These are phyloP conservation scores for Populus nigra DNA, from an alignment of 345 rosid genomes.

Conservation along the genomic window DNA sequence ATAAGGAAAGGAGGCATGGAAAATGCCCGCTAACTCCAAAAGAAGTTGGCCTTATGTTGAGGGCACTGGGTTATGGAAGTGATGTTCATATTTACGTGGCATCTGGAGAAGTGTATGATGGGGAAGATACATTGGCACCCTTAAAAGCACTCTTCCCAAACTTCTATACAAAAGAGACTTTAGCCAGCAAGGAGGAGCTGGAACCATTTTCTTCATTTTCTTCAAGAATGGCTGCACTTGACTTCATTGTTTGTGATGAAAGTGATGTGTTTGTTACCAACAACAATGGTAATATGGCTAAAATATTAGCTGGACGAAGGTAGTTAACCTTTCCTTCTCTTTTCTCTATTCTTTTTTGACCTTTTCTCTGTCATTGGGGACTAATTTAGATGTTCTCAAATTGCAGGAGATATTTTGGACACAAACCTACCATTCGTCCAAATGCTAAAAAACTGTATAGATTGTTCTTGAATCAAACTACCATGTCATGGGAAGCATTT, in stretches of 20 bases:
- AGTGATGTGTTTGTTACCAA: slow-evolving; percentile 95
- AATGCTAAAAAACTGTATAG: slow-evolving; percentile 81
- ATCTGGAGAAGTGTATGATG: slow-evolving; percentile 92
- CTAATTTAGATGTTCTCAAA: slow-evolving; percentile 5
- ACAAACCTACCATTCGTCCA: slow-evolving; percentile 92
- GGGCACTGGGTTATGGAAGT: slow-evolving; percentile 92
- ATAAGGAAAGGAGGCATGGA: slow-evolving; percentile 94
- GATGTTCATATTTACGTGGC: slow-evolving; percentile 94
- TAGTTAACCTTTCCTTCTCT: slow-evolving; percentile 12
- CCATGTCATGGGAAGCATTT: slow-evolving; percentile 86
- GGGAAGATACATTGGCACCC: slow-evolving; percentile 79
- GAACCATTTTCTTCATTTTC: slow-evolving; percentile 73
- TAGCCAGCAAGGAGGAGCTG: slow-evolving; percentile 75
- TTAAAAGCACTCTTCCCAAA: slow-evolving; percentile 84
- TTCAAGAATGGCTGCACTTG: slow-evolving; percentile 99
- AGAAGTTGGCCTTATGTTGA: slow-evolving; percentile 94
- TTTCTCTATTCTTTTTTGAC: background rate
- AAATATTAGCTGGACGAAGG: slow-evolving; percentile 92
- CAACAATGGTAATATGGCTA: slow-evolving; percentile 98
- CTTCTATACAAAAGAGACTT: slow-evolving; percentile 76
- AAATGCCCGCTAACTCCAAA: slow-evolving; percentile 95
- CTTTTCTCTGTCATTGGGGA: background rate
- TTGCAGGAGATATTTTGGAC: slow-evolving; percentile 88
- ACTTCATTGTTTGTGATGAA: slow-evolving; percentile 89
- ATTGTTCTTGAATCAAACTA: slow-evolving; percentile 59